Evolutionary conservation across 345 rosid genomes (phyloP).

Genomic region (Kernera saxatilis): DNA sequence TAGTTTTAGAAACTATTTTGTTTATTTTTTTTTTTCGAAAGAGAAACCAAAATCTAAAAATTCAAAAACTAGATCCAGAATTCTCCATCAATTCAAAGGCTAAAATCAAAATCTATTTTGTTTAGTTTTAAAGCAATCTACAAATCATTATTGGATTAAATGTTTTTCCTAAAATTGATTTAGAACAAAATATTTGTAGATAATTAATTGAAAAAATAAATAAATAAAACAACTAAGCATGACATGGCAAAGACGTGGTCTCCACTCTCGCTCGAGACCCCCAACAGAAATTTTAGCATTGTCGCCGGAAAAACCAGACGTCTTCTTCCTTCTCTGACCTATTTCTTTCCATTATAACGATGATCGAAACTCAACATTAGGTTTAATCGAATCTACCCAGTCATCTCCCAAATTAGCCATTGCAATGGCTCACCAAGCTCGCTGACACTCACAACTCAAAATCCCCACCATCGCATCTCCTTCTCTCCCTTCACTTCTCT

Average conservation of each 20-base stretch:
- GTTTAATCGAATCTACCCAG: background rate
- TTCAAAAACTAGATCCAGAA: background rate
- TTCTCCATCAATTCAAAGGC: background rate
- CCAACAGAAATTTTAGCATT: background rate
- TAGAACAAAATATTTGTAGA: background rate
- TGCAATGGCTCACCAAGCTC: conserved; percentile 7
- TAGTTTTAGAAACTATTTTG: no score
- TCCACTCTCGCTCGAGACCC: conserved; percentile 15
- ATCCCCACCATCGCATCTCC: background rate
- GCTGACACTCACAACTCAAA: background rate
- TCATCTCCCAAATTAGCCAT: background rate
- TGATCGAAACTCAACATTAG: background rate
- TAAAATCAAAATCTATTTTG: no score
- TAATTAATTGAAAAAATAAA: background rate
- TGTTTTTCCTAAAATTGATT: background rate
- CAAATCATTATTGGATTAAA: background rate
- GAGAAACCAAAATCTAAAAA: background rate
- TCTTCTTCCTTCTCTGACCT: conserved; percentile 4
- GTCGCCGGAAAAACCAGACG: conserved; percentile 23
- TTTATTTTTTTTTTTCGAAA: background rate
- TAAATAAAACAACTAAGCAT: background rate
- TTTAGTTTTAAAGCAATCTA: no score
- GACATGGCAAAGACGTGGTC: conserved; percentile 31
- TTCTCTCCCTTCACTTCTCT: background rate
- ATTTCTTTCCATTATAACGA: background rate